Base-by-base conservation (phyloP, 495 filamentous ascomycete genomes). In the Terfezia claveryi region DNA sequence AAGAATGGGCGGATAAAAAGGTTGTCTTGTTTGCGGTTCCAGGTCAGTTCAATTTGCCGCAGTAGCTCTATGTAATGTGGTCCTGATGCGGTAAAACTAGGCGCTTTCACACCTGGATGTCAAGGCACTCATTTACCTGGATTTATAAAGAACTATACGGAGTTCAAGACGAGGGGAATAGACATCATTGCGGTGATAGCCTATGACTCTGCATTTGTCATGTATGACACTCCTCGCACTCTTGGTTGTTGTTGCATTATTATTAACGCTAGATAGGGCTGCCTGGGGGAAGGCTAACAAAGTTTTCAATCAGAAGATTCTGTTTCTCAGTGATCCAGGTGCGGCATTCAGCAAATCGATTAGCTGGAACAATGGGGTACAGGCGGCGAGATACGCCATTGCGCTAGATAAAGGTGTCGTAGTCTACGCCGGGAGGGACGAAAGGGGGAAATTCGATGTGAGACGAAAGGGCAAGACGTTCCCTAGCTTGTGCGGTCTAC, bases 231-330 rank as follows among this genome's bases (percentile, higher is more conserved):
- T 14, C 41, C n/a, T n/a, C n/a, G n/a, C 7, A 46, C 5, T 2
- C 5, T 27, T 27, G 27, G 27, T 27, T 2, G 5, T 27, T 27
- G 27, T 27, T 5, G 5, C 27, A 27, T 27, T 27, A 27, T 27
- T 27, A 27, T 5, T 27, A 5, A 27, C 27, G 41, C 41, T 20
- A 49, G 12, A 2, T 27, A 51, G 50, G 50, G 79, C 78, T 64
- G 89, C 89, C 54, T 96, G 89, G 89, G 82, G 80, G 67, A 94
- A 94, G 77, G 89, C 87, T 61, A 93, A 94, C 72, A 75, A 74
- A 37, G 75, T 92, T 63, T 83, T 79, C 66, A 77, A 77, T 51
- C 80, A 92, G 54, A 77, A 80, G 58, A 85, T 92, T 62, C 76
- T 91, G 59, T 94, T 96, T 78, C 77, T 91, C 62, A 80, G 79